A percentile compares a stretch with the other conserved stretches of the same genome.
phyloP scores from a whole-genome alignment of 305 asterid genomes.

The Petunia hybrid region DNA sequence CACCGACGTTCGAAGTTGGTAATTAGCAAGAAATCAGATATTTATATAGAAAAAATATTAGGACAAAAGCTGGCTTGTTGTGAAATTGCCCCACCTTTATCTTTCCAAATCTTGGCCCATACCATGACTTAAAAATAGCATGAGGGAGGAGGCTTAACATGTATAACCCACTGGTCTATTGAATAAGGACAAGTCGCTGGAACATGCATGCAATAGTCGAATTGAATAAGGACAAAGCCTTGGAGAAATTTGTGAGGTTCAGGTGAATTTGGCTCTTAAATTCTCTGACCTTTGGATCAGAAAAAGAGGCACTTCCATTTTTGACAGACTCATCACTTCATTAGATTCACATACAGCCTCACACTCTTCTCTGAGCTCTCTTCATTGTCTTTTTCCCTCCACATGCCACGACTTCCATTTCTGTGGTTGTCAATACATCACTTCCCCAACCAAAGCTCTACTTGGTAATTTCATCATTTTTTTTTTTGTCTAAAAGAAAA shows the following conservation, averaged over 20 bases:
- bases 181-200: not conserved
- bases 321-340: not conserved
- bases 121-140: no score
- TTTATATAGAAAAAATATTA: no score
- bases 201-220: not conserved
- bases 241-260: not conserved
- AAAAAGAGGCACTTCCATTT: constrained; percentile 19
- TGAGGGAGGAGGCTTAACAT: no score
- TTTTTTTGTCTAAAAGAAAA: no score
- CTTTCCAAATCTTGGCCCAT: no score
- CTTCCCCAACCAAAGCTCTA: not conserved
- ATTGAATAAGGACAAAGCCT: not conserved
- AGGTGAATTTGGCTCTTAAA: constrained; percentile 17
- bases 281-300: constrained; percentile 30
- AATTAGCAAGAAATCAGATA: no score
- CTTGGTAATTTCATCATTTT: not conserved
- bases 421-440: not conserved
- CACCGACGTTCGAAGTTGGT: no score
- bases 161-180: no score
- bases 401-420: constrained; percentile 7
- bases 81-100: no score
- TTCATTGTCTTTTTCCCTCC: not conserved
- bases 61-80: no score
- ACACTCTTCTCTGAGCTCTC: not conserved
- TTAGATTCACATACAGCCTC: not conserved